Evolutionary conservation across 345 rosid species (phyloP).

Genomic region (Eutrema heterophyllum): DNA sequence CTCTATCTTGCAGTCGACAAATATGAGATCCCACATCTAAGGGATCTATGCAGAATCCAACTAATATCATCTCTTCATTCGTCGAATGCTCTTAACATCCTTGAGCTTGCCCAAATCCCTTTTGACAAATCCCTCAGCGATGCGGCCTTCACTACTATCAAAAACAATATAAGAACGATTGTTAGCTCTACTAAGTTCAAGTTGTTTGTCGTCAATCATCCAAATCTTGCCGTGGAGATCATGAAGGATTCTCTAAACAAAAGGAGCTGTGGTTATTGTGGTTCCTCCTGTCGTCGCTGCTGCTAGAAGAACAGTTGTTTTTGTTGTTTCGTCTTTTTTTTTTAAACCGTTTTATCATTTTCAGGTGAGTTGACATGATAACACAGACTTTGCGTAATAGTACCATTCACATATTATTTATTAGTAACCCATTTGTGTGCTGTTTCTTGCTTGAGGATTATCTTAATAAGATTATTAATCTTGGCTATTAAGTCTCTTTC

Average conservation of each 20-base stretch:
- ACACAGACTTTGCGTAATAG: too few relatives aligned
- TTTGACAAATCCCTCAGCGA: neutral
- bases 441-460: too few relatives aligned
- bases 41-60: neutral
- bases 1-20: neutral
- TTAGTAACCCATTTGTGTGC: too few relatives aligned
- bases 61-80: neutral
- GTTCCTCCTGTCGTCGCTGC: too few relatives aligned
- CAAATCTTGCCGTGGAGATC: constrained; percentile 4
- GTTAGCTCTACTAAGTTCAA: neutral
- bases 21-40: constrained; percentile 4
- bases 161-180: neutral
- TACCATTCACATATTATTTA: too few relatives aligned
- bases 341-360: too few relatives aligned
- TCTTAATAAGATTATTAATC: too few relatives aligned
- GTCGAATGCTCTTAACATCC: neutral
- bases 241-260: neutral
- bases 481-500: too few relatives aligned
- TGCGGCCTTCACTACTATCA: neutral
- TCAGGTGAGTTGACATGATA: too few relatives aligned
- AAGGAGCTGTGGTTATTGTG: too few relatives aligned
- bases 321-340: too few relatives aligned
- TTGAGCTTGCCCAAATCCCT: neutral
- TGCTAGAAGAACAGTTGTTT: too few relatives aligned
- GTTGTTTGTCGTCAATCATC: neutral